Conservation (phyloP, 805 yeast species). For the Nakazawaea anatomiae region DNA sequence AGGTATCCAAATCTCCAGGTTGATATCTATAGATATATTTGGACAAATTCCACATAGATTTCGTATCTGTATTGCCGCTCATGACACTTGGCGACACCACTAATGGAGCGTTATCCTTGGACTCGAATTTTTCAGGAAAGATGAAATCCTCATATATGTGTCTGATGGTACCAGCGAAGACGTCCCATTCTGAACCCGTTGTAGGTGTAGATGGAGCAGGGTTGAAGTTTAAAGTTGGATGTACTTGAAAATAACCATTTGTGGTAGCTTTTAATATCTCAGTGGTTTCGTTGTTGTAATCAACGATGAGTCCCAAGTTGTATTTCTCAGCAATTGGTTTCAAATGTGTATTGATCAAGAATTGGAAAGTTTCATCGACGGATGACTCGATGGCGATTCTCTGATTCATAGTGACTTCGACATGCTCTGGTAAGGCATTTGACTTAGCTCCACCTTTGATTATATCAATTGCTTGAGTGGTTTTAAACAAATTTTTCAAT, state of each 20-base stretch:
- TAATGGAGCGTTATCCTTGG: conserved; percentile 13
- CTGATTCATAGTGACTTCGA: conserved; percentile 44
- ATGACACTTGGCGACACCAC: conserved; percentile 42
- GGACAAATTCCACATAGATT: conserved; percentile 51
- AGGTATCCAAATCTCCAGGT: conserved; percentile 34
- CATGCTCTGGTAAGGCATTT: conserved; percentile 62
- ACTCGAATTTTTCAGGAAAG: conserved; percentile 20
- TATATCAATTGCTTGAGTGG: conserved; percentile 56
- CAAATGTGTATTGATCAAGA: conserved; percentile 27
- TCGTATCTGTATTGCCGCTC: conserved; percentile 61
- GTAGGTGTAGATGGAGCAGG: conserved; percentile 36
- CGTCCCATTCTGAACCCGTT: conserved; percentile 29
- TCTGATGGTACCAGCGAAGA: conserved; percentile 47
- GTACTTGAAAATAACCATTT: conserved; percentile 11
- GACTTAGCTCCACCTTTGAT: conserved; percentile 61
- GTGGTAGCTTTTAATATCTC: conserved; percentile 17
- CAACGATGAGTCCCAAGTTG: conserved; percentile 38
- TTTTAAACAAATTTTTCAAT: conserved; percentile 35
- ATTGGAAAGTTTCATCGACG: conserved; percentile 33
- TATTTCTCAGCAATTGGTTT: conserved; percentile 35
- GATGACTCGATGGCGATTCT: conserved; percentile 52
- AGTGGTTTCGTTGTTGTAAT: neutral
- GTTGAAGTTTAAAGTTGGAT: conserved; percentile 19
- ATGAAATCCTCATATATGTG: conserved; percentile 50
- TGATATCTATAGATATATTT: conserved; percentile 50